Base-by-base conservation (phyloP, 2,329 filamentous ascomycete species). In the Aureobasidium mangrovei region DNA sequence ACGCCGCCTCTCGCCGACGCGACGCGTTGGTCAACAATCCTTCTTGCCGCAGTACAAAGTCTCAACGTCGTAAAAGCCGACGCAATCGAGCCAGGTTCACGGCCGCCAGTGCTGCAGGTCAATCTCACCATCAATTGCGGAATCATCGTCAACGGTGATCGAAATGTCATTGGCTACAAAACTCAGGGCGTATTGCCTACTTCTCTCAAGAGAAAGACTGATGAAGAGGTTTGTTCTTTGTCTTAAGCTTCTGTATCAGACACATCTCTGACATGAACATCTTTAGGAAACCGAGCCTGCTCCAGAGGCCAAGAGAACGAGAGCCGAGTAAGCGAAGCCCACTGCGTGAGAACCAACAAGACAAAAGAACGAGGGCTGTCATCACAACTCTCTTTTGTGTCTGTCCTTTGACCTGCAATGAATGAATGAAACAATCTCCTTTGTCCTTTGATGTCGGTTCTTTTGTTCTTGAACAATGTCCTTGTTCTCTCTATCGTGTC, bases 31-130 rank as follows among this genome's bases (percentile, higher is more conserved):
- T 71, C 75, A 7, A 64, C 68, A 6, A 68, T 75, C 3, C 65
- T 81, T 2, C 67, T 78, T 9, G 61, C 69, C 9, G 71, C 74
- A 2, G 63, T 81, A 2, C 66, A 72, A 35, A 66, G 74, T 29
- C 71, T 71, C 57, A 70, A 71, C 60, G 59, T 55, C 10, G 40
- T 36, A 24, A 58, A 56, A n/a, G 52, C 59, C 7, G 65, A 67
- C 3, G 69, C 67, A 5, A 61, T 63, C 28, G 69, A 67, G 31
- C 72, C 70, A 7, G 67, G 75, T 10, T 73, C 73, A 36, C 3
- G 7, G n/a, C 40, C 29, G n/a, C 67, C 77, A 32, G 64, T 70
- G 28, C 69, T 81, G 9, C 70, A 73, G 26, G 74, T 77, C 2
- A 72, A 75, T 12, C 60, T 78, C 24, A 70, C 66, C 7, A 67